Conservation (phyloP, 106 monocot genomes). For the Apostasia ramifera region DNA sequence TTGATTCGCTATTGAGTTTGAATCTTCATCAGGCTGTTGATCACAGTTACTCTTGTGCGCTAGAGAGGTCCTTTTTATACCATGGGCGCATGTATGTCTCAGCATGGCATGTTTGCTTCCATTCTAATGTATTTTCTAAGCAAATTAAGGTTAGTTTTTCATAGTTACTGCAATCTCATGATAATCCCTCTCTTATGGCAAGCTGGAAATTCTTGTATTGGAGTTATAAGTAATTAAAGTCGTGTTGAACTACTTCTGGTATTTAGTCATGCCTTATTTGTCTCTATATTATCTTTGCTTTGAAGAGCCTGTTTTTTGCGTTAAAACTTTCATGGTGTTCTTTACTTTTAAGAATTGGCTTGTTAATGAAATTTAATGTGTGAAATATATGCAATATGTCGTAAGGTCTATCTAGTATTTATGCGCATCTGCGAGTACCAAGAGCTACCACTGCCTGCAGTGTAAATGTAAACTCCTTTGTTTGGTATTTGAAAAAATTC, state of each 20-base stretch:
- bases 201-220: not conserved
- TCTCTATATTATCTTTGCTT: no score
- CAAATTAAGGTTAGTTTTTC: conserved; percentile 86
- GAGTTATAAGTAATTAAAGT: not conserved
- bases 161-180: not conserved
- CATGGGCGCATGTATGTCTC: conserved; percentile 99
- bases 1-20: conserved; percentile 1
- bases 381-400: no score
- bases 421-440: no score
- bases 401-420: no score
- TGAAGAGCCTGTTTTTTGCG: no score
- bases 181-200: not conserved
- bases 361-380: no score
- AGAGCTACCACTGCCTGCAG: no score
- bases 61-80: conserved; percentile 97
- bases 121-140: conserved; percentile 98
- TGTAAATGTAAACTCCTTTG: no score
- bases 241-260: not conserved
- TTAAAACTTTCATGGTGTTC: no score
- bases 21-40: conserved; percentile 52
- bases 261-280: not conserved
- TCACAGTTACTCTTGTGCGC: conserved; percentile 97
- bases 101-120: conserved; percentile 98
- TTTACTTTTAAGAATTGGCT: no score
- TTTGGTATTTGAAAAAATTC: no score